Evolutionary conservation across 148 eudicot species (phyloP).

Genomic region (Diospyros lotus): DNA sequence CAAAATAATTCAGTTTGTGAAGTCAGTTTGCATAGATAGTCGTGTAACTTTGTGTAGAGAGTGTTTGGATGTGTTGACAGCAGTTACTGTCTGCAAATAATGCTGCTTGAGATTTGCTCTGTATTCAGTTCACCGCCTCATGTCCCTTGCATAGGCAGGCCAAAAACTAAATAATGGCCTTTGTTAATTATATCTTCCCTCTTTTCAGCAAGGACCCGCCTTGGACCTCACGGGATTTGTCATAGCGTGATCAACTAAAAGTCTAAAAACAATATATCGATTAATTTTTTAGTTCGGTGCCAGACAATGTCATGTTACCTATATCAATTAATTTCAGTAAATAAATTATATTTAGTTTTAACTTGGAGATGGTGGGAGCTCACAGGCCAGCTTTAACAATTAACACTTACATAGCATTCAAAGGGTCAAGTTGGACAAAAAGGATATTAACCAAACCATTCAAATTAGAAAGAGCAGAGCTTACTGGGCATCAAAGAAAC

Average conservation of each 20-base stretch:
- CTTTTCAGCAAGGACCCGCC: neutral
- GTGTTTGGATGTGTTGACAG: neutral
- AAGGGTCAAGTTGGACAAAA: too few species aligned
- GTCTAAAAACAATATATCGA: neutral
- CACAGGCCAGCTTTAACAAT: too few species aligned
- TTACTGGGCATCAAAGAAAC: too few species aligned
- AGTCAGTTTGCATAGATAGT: neutral
- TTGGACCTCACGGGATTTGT: conserved; percentile 1
- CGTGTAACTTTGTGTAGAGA: neutral
- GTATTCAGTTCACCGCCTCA: neutral
- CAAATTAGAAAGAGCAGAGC: too few species aligned
- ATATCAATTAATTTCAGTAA: neutral
- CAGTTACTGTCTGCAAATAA: neutral
- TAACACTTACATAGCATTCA: too few species aligned
- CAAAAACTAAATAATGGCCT: neutral
- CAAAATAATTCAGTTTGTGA: conserved; percentile 1
- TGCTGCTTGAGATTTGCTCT: neutral
- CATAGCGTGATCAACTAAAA: neutral
- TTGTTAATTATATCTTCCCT: neutral
- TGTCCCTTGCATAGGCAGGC: conserved; percentile 10
- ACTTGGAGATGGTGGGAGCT: too few species aligned
- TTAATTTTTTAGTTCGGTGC: neutral
- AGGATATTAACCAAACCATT: too few species aligned
- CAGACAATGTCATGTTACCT: neutral
- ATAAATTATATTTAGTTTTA: too few species aligned